These are phyloP conservation scores for Trametes cinnabarina DNA, from an alignment of 768 basidiomycete species.

Conservation along the genomic window DNA sequence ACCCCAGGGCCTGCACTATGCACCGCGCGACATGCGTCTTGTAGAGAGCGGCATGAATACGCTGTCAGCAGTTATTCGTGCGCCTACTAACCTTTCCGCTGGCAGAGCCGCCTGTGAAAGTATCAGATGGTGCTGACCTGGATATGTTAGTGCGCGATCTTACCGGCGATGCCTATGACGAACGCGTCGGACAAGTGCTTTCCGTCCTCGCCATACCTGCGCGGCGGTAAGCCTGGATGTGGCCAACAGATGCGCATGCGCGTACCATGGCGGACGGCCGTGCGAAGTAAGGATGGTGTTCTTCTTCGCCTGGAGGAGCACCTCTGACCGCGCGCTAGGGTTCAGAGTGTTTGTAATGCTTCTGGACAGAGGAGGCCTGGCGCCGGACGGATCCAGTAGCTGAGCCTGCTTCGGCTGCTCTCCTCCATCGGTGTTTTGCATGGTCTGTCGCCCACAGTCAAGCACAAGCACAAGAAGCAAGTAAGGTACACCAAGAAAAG, in stretches of 20 bases:
- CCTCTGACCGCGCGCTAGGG: constrained; percentile 4
- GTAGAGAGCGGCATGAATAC: not conserved
- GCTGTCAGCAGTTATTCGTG: not conserved
- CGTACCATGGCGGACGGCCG: constrained; percentile 81
- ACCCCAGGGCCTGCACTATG: constrained; percentile 78
- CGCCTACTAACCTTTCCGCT: constrained; percentile 69
- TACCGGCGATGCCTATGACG: constrained; percentile 82
- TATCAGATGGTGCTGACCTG: not conserved
- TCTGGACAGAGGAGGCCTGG: constrained; percentile 10
- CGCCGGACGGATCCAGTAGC: constrained; percentile 4
- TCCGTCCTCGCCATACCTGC: constrained; percentile 79
- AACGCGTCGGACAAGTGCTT: constrained; percentile 70
- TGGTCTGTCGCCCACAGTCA: not conserved
- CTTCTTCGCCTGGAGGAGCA: constrained; percentile 43
- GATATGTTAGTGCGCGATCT: not conserved
- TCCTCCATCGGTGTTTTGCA: not conserved
- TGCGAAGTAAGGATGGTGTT: constrained; percentile 82
- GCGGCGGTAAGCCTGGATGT: constrained; percentile 1
- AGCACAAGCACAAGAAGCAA: not conserved
- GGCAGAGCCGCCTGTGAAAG: constrained; percentile 67
- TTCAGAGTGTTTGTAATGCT: constrained; percentile 1
- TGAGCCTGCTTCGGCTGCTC: constrained; percentile 8
- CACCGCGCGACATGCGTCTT: constrained; percentile 86
- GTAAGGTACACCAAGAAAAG: not conserved
- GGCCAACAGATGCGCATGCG: not conserved